Base-by-base conservation (phyloP, 495 filamentous ascomycete species). In the Tetracladium setigerum region DNA sequence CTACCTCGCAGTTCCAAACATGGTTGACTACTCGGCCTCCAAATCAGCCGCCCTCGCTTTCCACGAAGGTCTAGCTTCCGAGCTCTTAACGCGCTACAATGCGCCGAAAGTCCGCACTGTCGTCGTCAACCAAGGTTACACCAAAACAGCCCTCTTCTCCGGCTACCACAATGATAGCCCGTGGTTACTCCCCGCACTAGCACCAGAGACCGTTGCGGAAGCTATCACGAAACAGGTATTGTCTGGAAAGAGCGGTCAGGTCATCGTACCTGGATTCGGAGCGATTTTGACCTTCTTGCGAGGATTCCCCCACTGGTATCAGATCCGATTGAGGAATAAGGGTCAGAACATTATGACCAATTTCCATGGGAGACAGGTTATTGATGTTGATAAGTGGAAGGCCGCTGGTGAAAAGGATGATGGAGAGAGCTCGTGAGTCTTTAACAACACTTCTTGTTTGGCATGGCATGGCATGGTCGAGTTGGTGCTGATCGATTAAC, bases 41-140 rank as follows among this genome's bases (percentile, higher is more conserved):
- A 89, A 89, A 67, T 78, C 85, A 0, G 84, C 82, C 0, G 73
- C 79, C 1, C 60, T 79, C 33, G 59, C 74, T 4, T 84, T 87
- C 62, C 84, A 88, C 58, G 81, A 88, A 62, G 84, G 84, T 0
- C 61, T 88, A 2, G 63, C 72, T 0, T 72, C 78, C 1, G 84
- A 87, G 59, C 57, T 88, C 36, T 64, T 64, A 18, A 76, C 73
- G 1, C 50, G 68, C 14, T 84, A 86, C 58, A 69, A 73, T n/a
- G 83, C 84, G 3, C 74, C 73, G 0, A 69, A 67, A 30, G 79
- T 87, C 37, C 67, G 84, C 12, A 83, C 82, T 4, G 72, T 86
- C 7, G 57, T 84, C 3, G 73, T 86, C 34, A 81, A 78, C 39
- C 83, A 78, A 61, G 74, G 79, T 0, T 83, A 78, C 56, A 80